Evolutionary conservation across 345 rosid genomes (phyloP), one percentile per base, ranked within the genome.

Genomic region (Barbarea vulgaris): DNA sequence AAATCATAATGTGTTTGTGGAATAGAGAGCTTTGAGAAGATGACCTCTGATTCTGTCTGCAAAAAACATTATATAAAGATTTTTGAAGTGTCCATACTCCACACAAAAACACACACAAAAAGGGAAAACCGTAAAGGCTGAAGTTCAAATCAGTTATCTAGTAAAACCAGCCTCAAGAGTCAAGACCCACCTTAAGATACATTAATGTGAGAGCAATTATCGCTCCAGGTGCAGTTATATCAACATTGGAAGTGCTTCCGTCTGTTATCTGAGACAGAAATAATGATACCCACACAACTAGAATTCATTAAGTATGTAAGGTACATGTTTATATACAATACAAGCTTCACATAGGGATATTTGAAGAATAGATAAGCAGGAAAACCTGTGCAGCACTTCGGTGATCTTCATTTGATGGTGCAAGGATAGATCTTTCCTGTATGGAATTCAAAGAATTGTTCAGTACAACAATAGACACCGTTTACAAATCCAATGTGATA

Each of bases 161-260:
- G 18, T 55, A 72, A 13, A 55, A 24, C 62, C 18, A 75, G 65
- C 65, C 33, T 61, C 22, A 34, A 79, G 58, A 39, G 74, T 61
- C 18, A 41, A 79, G 58, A 39, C 68, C 81, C 73, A 92, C 99
- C 90, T 94, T 94, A 56, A 94, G 76, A 83, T 88, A 94, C 96
- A 94, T 91, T 58, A 94, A 80, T 70, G 97, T 82, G 72, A 94
- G 97, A 64, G 97, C 96, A 65, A 94, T 84, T 73, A 85, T 86
- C 34, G 97, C 93, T 69, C 99, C 99, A 79, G 99, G 97, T 72
- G 99, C 97, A 53, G 99, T 89, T 33, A 94, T 96, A 84, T 94
- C 95, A 82, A 92, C 87, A 85, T 90, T 90, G 64, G 93, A 84
- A 25, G 81, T 73, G 58, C 83, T 77, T 72, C 88, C 95, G 71